Evolutionary conservation across 768 basidiomycete genomes (phyloP).

Genomic region (Psilocybe azurescens): DNA sequence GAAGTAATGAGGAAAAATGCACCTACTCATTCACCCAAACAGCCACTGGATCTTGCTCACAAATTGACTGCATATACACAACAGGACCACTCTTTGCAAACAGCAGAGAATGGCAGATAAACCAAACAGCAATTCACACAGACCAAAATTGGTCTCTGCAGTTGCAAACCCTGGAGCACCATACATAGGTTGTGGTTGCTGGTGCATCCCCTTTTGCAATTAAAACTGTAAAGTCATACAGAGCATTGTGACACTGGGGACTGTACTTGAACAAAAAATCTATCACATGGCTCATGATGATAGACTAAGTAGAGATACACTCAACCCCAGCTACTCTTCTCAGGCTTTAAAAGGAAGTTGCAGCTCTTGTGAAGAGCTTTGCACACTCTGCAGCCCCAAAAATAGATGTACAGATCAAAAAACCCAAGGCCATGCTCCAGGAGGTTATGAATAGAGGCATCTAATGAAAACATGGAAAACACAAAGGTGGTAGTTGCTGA

Average conservation of each 20-base stretch:
- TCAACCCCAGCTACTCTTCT: not conserved
- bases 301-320: not conserved
- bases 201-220: conserved; percentile 28
- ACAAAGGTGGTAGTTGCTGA: not conserved
- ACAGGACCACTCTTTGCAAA: conserved; percentile 11
- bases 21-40: conserved; percentile 33
- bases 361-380: too few relatives aligned
- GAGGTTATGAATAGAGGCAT: not conserved
- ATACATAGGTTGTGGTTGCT: conserved; percentile 35
- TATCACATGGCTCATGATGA: not conserved
- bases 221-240: conserved; percentile 22
- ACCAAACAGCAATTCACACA: conserved; percentile 21
- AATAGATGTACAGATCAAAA: not conserved
- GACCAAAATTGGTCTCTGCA: conserved; percentile 39
- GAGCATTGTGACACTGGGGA: conserved; percentile 5
- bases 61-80: conserved; percentile 42
- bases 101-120: conserved; percentile 31
- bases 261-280: not conserved
- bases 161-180: conserved; percentile 27
- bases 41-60: conserved; percentile 23
- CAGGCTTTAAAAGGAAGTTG: not conserved
- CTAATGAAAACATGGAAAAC: not conserved
- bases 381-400: not conserved
- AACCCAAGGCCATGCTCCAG: not conserved
- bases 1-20: conserved; percentile 19